Percentiles rank a stretch among this genome's conserved stretches.
Evolutionary conservation across 768 basidiomycete genomes (phyloP).

Genomic region (Amanita phalloides): DNA sequence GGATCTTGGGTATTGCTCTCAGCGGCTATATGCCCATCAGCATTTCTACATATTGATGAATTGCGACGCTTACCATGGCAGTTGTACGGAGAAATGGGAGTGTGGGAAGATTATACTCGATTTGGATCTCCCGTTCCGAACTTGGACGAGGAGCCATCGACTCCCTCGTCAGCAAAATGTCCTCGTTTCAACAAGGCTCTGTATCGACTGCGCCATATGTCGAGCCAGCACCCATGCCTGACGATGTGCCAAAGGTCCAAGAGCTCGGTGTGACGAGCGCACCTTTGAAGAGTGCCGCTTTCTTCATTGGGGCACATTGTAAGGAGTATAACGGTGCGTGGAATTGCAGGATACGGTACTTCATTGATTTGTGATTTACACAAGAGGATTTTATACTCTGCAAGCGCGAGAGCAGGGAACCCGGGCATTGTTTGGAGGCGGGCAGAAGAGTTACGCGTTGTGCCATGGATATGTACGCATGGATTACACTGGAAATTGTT

Average conservation of each 20-base stretch:
- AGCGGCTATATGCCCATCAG: constrained; percentile 25
- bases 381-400: constrained; percentile 72
- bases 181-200: constrained; percentile 38
- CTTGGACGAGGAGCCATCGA: background rate
- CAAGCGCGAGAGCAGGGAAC: constrained; percentile 85
- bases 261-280: constrained; percentile 88
- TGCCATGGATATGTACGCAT: constrained; percentile 78
- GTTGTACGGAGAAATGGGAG: no score
- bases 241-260: constrained; percentile 59
- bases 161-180: constrained; percentile 29
- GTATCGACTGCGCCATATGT: constrained; percentile 39
- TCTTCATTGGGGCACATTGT: constrained; percentile 95
- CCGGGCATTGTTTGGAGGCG: constrained; percentile 90
- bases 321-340: constrained; percentile 89
- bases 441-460: constrained; percentile 94
- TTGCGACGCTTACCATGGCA: background rate
- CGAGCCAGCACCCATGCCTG: constrained; percentile 58
- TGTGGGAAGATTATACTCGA: background rate
- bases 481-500: background rate
- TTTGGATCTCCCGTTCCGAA: background rate
- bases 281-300: constrained; percentile 91
- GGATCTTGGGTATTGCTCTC: constrained; percentile 46
- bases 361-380: background rate
- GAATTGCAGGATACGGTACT: constrained; percentile 1
- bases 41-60: background rate